Evolutionary conservation across 306 rosid species (phyloP).

Genomic region (Biancaea sappan): DNA sequence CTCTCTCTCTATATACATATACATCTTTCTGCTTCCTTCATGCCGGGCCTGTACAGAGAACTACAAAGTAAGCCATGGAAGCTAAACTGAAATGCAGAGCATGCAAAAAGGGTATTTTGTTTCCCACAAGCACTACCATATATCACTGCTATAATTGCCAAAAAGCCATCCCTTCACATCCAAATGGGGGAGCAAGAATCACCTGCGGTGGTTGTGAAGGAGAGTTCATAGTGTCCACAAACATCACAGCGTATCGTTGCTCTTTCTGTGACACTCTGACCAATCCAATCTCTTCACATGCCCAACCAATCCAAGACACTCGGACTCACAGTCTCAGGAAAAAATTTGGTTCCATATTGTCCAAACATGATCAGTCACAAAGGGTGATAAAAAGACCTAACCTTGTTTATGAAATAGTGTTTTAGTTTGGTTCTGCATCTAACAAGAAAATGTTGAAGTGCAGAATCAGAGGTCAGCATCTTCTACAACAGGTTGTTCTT

Average conservation of each 20-base stretch:
- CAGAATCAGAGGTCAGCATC: background rate
- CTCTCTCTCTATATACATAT: background rate
- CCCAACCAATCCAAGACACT: background rate
- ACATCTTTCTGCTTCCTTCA: background rate
- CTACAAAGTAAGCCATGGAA: slow-evolving; percentile 23
- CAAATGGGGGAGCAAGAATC: background rate
- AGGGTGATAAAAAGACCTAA: background rate
- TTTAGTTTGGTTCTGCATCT: background rate
- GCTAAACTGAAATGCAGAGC: background rate
- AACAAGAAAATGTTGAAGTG: background rate
- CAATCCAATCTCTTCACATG: background rate
- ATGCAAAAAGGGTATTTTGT: slow-evolving; percentile 14
- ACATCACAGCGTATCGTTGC: slow-evolving; percentile 14
- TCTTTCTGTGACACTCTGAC: background rate
- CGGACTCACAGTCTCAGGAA: background rate
- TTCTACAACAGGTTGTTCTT: background rate
- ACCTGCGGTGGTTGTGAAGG: slow-evolving; percentile 22
- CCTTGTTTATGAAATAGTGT: background rate
- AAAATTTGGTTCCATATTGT: background rate
- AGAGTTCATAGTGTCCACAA: background rate
- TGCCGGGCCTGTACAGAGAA: background rate
- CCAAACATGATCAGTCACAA: background rate
- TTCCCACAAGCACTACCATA: background rate
- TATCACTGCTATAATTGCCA: background rate
- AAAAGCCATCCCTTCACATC: slow-evolving; percentile 1